A percentile compares a stretch with the other conserved stretches of the same genome.
These are phyloP conservation scores for Paecilomyces niveus DNA, from an alignment of 2,329 filamentous ascomycete genomes.

Conservation along the genomic window DNA sequence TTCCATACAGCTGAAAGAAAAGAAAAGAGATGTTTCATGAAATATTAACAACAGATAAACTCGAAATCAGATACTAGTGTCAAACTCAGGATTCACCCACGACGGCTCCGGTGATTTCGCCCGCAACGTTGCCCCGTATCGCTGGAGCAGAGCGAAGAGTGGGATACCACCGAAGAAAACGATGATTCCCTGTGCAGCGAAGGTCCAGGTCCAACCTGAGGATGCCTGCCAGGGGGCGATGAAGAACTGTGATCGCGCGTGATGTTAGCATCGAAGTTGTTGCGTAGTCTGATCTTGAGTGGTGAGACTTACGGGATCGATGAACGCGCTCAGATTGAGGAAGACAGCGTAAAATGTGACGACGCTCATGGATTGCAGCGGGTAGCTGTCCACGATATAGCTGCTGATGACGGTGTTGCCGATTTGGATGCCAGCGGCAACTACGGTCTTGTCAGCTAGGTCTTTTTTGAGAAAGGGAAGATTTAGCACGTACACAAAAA, in stretches of 20 bases:
- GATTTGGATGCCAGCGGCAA: constrained; percentile 50
- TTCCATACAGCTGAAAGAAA: neutral
- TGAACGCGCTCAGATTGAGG: constrained; percentile 46
- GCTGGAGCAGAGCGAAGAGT: constrained; percentile 32
- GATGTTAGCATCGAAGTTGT: neutral
- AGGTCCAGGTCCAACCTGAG: constrained; percentile 46
- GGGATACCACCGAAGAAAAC: constrained; percentile 34
- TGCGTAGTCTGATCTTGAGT: neutral
- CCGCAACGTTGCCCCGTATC: constrained; percentile 33
- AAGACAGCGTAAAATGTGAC: constrained; percentile 50
- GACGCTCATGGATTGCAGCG: constrained; percentile 47
- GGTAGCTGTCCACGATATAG: constrained; percentile 52
- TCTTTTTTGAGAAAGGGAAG: neutral
- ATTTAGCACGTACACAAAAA: constrained; percentile 42
- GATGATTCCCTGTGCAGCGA: constrained; percentile 43
- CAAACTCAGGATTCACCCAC: constrained; percentile 43
- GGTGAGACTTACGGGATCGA: constrained; percentile 29
- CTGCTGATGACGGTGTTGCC: constrained; percentile 48
- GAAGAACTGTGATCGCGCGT: constrained; percentile 36
- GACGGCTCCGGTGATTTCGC: constrained; percentile 29
- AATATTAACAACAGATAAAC: neutral
- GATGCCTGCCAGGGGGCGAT: constrained; percentile 42
- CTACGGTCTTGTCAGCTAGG: constrained; percentile 19
- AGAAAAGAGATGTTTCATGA: neutral
- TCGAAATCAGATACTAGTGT: constrained; percentile 7